phyloP scores from a whole-genome alignment of 1,139 yeast species.

The Pichia sp. region DNA sequence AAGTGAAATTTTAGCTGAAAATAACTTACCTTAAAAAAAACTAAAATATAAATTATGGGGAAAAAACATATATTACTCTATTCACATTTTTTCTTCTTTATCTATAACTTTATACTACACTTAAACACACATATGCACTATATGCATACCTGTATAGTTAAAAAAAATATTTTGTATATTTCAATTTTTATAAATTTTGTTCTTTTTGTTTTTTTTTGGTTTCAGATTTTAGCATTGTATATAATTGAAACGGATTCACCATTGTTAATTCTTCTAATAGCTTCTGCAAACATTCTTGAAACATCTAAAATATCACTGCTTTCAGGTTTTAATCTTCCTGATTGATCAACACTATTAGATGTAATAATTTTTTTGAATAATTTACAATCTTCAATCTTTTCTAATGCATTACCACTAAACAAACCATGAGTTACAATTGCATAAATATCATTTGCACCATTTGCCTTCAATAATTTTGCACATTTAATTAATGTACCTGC shows the following conservation, averaged over 20 bases:
- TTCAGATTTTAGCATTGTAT: constrained; percentile 77
- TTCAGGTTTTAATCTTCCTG: constrained; percentile 47
- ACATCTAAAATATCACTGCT: constrained; percentile 82
- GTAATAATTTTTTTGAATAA: constrained; percentile 80
- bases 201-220: no score
- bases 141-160: no score
- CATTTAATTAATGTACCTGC: constrained; percentile 90
- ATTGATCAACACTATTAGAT: constrained; percentile 92
- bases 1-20: constrained; percentile 11
- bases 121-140: no score
- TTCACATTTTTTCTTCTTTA: no score
- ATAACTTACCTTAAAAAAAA: no score
- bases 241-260: constrained; percentile 95
- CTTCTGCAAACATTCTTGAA: constrained; percentile 83
- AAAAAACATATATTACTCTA: no score
- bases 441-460: constrained; percentile 82
- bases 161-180: no score
- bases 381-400: constrained; percentile 53
- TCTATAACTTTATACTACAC: no score
- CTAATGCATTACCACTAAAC: constrained; percentile 86
- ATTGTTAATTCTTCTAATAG: constrained; percentile 90
- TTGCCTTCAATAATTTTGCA: constrained; percentile 83
- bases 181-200: no score
- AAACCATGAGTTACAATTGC: constrained; percentile 92
- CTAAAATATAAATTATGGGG: no score